Conservation (phyloP, 495 filamentous ascomycete genomes). For the Trichoderma asperelloides region DNA sequence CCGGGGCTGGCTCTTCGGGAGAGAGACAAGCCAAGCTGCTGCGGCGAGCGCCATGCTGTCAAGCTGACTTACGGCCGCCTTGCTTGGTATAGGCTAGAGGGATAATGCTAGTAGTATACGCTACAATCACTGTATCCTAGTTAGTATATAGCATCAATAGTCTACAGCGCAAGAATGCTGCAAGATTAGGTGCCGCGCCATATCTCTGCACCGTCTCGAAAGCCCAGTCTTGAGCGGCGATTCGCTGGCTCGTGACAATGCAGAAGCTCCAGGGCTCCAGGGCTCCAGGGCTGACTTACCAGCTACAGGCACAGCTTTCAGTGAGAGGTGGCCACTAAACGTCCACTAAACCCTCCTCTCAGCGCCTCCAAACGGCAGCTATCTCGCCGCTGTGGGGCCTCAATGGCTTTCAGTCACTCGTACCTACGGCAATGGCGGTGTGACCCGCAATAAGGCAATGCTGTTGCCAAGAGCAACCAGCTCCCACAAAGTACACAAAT, state of each 20-base stretch:
- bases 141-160: no score
- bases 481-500: slow-evolving; percentile 7
- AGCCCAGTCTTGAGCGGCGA: not conserved
- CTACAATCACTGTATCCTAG: no score
- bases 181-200: not conserved
- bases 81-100: not conserved
- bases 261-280: no score
- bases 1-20: not conserved
- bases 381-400: not conserved
- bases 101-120: no score
- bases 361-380: not conserved
- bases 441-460: not conserved
- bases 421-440: not conserved
- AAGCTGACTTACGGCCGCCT: not conserved
- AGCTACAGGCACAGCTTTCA: not conserved
- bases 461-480: not conserved
- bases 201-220: not conserved
- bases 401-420: not conserved
- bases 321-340: not conserved
- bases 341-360: not conserved
- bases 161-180: not conserved
- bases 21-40: not conserved
- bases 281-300: no score
- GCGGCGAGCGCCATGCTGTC: not conserved
- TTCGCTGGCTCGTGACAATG: not conserved